Evolutionary conservation across 768 basidiomycete genomes (phyloP).

Genomic region (Cystobasidium onofrii): DNA sequence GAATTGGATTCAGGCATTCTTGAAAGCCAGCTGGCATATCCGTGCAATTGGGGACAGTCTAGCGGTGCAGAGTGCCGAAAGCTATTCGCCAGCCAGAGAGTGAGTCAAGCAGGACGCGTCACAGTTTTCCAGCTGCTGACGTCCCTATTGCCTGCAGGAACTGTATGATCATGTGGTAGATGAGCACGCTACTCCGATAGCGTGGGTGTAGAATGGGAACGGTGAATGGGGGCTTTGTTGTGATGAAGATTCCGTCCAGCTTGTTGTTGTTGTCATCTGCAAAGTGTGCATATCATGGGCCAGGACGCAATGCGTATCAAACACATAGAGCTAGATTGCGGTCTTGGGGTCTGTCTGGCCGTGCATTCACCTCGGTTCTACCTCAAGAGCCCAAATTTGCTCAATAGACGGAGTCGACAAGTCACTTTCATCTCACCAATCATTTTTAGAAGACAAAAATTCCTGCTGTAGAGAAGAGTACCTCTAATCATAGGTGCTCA

Average conservation of each 20-base stretch:
- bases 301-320: too few relatives aligned
- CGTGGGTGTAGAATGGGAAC: neutral
- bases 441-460: too few relatives aligned
- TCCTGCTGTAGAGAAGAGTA: too few relatives aligned
- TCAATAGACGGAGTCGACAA: too few relatives aligned
- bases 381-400: too few relatives aligned
- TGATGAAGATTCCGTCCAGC: neutral
- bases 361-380: too few relatives aligned
- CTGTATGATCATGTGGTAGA: neutral
- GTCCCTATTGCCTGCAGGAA: neutral
- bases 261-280: neutral
- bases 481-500: too few relatives aligned
- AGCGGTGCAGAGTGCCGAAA: neutral
- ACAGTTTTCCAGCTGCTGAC: neutral
- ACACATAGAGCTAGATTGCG: too few relatives aligned
- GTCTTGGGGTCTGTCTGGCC: too few relatives aligned
- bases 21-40: constrained; percentile 1
- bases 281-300: too few relatives aligned
- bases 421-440: too few relatives aligned
- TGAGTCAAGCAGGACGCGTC: neutral
- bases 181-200: neutral
- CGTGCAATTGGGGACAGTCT: neutral
- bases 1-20: constrained; percentile 13
- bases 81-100: neutral
- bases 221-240: neutral